Conservation (phyloP, 1,284 basidiomycete genomes). For the Melampsora americana region DNA sequence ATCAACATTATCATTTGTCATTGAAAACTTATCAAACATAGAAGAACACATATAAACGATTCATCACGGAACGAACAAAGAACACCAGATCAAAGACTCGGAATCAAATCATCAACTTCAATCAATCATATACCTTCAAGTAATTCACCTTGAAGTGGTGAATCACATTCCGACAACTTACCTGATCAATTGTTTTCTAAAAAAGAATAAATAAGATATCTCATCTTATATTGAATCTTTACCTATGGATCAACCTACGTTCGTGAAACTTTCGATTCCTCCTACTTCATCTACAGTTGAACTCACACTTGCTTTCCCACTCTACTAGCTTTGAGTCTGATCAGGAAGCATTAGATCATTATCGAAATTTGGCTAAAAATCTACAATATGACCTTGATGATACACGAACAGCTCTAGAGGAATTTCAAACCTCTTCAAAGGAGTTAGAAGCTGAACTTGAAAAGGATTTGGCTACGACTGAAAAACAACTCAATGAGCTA, state of each 20-base stretch:
- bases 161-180: too few species aligned
- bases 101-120: too few species aligned
- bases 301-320: not conserved
- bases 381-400: slow-evolving; percentile 39
- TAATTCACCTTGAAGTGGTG: too few species aligned
- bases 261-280: not conserved
- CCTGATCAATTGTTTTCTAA: too few species aligned
- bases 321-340: slow-evolving; percentile 23
- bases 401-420: slow-evolving; percentile 58
- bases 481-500: slow-evolving; percentile 77
- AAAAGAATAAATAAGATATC: too few species aligned
- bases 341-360: slow-evolving; percentile 21
- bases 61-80: too few species aligned
- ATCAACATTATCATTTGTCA: too few species aligned
- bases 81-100: too few species aligned
- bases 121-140: too few species aligned
- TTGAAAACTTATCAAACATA: too few species aligned
- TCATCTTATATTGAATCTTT: too few species aligned
- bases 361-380: slow-evolving; percentile 33
- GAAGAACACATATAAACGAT: too few species aligned
- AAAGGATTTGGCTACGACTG: slow-evolving; percentile 78
- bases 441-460: slow-evolving; percentile 90
- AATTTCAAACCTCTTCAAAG: slow-evolving; percentile 84
- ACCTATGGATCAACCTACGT: slow-evolving; percentile 3
- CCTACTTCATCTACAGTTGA: not conserved